Conservation (phyloP, 306 rosid genomes). For the Canavalia ensiformis region DNA sequence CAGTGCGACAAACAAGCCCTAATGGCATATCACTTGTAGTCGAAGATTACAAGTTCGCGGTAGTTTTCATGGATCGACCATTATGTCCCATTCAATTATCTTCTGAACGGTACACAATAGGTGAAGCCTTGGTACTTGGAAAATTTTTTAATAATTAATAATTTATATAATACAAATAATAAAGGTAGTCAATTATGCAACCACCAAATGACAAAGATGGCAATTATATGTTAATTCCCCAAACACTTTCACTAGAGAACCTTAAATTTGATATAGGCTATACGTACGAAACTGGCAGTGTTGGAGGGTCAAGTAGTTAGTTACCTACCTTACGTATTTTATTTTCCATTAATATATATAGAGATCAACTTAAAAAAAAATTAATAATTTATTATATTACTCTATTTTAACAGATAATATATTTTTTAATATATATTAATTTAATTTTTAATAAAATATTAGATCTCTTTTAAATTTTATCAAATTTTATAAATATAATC, state of each 20-base stretch:
- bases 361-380: no score
- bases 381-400: no score
- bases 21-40: slow-evolving; percentile 38
- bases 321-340: neutral
- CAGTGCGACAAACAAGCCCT: slow-evolving; percentile 37
- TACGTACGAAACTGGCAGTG: neutral
- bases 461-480: no score
- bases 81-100: slow-evolving; percentile 26
- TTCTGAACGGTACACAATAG: slow-evolving; percentile 1
- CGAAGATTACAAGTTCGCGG: neutral
- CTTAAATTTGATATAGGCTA: neutral
- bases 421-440: no score
- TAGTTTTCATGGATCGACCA: slow-evolving; percentile 17
- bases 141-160: neutral
- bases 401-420: no score
- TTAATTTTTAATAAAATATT: no score
- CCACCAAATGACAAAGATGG: slow-evolving; percentile 16
- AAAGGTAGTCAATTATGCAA: neutral
- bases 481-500: no score
- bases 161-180: neutral
- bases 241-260: neutral
- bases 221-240: neutral
- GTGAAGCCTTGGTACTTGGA: slow-evolving; percentile 11
- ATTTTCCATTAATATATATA: neutral
- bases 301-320: neutral